These are phyloP conservation scores for Dictyostelium purpureum DNA, from an alignment of 78 protist genomes.

Conservation along the genomic window DNA sequence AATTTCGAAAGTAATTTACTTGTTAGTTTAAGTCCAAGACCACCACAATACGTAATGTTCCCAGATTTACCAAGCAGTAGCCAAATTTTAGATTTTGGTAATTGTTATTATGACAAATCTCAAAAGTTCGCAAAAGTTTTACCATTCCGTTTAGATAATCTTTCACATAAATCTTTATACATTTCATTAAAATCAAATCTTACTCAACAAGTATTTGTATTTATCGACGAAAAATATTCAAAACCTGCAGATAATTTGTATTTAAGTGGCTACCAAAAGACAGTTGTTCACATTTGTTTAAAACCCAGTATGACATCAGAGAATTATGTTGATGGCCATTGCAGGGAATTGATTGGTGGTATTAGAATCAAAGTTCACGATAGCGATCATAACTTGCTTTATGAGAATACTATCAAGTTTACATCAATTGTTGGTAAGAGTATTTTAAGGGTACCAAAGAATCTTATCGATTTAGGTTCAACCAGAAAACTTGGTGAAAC, in stretches of 20 bases:
- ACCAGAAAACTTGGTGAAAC: constrained; percentile 54
- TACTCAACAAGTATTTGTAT: constrained; percentile 75
- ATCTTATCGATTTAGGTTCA: constrained; percentile 65
- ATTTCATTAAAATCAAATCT: constrained; percentile 67
- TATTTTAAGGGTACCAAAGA: constrained; percentile 39
- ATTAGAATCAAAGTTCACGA: constrained; percentile 73
- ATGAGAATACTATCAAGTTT: constrained; percentile 73
- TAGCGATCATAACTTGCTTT: constrained; percentile 19
- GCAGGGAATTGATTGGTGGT: constrained; percentile 82
- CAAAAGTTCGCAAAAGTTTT: constrained; percentile 27
- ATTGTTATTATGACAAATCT: constrained; percentile 75
- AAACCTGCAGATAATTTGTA: constrained; percentile 65
- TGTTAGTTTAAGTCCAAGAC: constrained; percentile 38
- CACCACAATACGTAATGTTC: constrained; percentile 71
- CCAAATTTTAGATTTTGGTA: constrained; percentile 59
- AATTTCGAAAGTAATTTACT: background rate
- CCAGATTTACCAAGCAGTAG: constrained; percentile 44
- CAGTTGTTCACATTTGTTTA: constrained; percentile 64
- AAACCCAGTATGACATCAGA: constrained; percentile 74
- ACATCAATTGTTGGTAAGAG: constrained; percentile 67
- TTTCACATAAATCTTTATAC: constrained; percentile 64
- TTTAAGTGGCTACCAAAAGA: constrained; percentile 48
- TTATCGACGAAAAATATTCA: constrained; percentile 38
- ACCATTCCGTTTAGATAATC: constrained; percentile 44
- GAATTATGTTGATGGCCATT: constrained; percentile 75